Evolutionary conservation across 1,284 basidiomycete species (phyloP).

Genomic region (Cutaneotrichosporon cutaneum): DNA sequence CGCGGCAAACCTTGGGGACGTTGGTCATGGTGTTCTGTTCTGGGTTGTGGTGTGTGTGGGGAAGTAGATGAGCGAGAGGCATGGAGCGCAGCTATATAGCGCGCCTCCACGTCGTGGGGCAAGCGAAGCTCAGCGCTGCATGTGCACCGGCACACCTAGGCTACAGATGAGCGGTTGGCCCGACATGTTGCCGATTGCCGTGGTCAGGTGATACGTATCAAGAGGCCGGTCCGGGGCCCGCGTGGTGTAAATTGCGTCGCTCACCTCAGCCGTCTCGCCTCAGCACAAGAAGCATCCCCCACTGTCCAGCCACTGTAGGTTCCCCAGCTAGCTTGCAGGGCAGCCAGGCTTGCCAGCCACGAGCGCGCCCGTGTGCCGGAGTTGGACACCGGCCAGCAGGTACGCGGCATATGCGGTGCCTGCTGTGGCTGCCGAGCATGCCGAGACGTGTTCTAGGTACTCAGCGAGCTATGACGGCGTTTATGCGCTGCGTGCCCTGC

Average conservation of each 20-base stretch:
- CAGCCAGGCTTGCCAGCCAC: no score
- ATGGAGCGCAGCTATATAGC: neutral
- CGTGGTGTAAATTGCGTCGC: neutral
- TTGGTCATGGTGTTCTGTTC: slow-evolving; percentile 13
- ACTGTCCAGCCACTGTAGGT: no score
- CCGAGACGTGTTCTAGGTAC: no score
- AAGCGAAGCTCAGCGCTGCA: no score
- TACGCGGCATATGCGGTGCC: no score
- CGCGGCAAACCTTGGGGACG: slow-evolving; percentile 25
- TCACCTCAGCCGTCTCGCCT: neutral
- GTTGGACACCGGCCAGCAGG: no score
- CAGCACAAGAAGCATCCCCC: neutral
- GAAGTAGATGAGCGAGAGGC: neutral
- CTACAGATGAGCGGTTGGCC: neutral
- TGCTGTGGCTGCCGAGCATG: no score
- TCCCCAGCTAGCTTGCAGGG: no score
- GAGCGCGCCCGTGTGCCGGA: no score
- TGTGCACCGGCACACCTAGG: neutral
- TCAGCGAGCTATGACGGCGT: no score
- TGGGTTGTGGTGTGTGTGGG: neutral
- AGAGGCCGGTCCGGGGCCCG: neutral
- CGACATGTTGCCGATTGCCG: neutral
- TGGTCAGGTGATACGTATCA: neutral
- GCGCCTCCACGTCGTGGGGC: neutral
- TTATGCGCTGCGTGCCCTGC: no score